Evolutionary conservation across 1,284 basidiomycete genomes (phyloP), one percentile per base, ranked within the genome.

Genomic region (Cryptococcus sp.): DNA sequence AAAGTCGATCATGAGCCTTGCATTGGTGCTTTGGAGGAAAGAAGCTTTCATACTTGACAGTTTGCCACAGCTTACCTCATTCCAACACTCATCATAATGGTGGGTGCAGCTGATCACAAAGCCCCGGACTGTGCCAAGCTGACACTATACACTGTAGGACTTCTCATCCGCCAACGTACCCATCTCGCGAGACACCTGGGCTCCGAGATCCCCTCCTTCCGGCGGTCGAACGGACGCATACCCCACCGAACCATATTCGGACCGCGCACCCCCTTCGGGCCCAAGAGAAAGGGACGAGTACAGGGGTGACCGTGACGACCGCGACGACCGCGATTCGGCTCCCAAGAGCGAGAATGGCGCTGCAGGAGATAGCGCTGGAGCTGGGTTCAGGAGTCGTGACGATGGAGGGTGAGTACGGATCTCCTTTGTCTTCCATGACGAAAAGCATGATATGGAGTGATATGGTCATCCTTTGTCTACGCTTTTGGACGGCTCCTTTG

Each of bases 151-250:
- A 19, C 35, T 25, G 38, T 40, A 70, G 68, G 69, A 68, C 53
- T 69, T 68, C 55, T 72, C 67, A 17, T 63, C 63, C 1, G 58
- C 72, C 45, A 62, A 68, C 51, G 68, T 68, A 35, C 70, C 69
- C 45, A 62, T 70, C 27, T 68, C 70, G 16, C 53, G 73, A 47
- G 73, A 75, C 52, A 68, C 73, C 27, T 75, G 73, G 73, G 71
- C 71, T 5, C 70, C 73, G 30, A 60, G 63, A 42, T 71, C 69
- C 3, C 66, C 67, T 39, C 59, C 60, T 0, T 52, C 66, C 13
- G 10, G 16, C 25, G 10, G 16, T 17, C 45, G 50, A 53, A 22
- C 58, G 8, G 49, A 22, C 49, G 25, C 47, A 10, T 54, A 57
- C 41, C 17, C 53, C 42, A 30, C 43, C 19, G 52, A 54, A 23